Base-by-base conservation (phyloP, 306 rosid species). In the Delonix regia region DNA sequence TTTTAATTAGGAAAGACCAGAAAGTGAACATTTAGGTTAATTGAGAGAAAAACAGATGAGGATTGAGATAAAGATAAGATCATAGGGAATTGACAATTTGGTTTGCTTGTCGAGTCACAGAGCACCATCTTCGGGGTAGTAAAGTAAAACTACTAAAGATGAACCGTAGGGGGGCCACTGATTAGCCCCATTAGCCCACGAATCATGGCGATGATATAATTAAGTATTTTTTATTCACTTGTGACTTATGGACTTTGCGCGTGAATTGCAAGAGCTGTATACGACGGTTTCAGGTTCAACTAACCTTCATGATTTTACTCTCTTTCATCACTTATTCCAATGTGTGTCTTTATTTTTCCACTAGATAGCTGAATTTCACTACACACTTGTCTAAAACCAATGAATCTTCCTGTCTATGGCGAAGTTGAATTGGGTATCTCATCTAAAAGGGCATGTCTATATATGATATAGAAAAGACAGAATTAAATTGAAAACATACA, bases 211-310 rank as follows among this genome's bases (percentile, higher is more conserved):
- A 22, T 44, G 27, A 44, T 68, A 41, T 11, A 15, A 24, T 21
- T 10, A 19, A 10, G n/a, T n/a, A n/a, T 6, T 13, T 34, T 64
- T 0, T 18, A 36, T 36, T 66, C 3, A 16, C 36, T 66, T n/a
- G 52, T 10, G 52, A 65, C 42, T 38, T n/a, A 3, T 15, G 24
- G 10, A 19, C 60, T 39, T 45, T 55, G 53, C 76, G 66, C 77
- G 80, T 81, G 74, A 67, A 57, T 51, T 45, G 1, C 66, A 14
- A 30, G 34, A 27, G 60, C 28, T 9, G 28, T 2, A 42, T 15
- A 15, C 41, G 69, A 41, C 69, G 30, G 62, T 57, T 69, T 68
- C 38, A 34, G 6, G 2, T 60, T 60, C 79, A 65, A 57, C 52
- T 1, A 62, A 66, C 74, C 21, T 24, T n/a, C 18, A 36, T 15